These are phyloP conservation scores for Leccinum longicurvipes DNA, from an alignment of 768 basidiomycete genomes.

Conservation along the genomic window DNA sequence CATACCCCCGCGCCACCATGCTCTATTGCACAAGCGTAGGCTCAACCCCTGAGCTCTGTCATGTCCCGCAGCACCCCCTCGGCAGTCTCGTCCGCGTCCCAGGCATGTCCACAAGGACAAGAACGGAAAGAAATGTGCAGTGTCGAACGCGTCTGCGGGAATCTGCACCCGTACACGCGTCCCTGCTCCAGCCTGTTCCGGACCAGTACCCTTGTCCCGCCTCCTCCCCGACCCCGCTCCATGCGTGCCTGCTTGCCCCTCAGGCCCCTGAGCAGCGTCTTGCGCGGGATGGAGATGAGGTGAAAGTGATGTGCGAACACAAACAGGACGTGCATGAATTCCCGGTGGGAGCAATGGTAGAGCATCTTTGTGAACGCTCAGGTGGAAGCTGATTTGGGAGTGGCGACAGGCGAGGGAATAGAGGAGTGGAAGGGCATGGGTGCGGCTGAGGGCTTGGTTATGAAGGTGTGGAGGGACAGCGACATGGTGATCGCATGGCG, in stretches of 20 bases:
- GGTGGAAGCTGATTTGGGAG: slow-evolving; percentile 23
- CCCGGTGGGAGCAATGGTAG: slow-evolving; percentile 19
- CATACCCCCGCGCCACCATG: slow-evolving; percentile 46
- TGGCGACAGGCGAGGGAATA: slow-evolving; percentile 21
- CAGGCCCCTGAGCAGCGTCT: slow-evolving; percentile 16
- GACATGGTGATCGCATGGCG: slow-evolving; percentile 22
- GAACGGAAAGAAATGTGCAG: slow-evolving; percentile 52
- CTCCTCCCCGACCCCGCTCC: background rate
- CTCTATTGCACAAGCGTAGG: slow-evolving; percentile 50
- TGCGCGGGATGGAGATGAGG: slow-evolving; percentile 46
- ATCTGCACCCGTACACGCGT: slow-evolving; percentile 13
- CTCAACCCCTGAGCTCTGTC: slow-evolving; percentile 39
- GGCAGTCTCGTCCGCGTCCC: slow-evolving; percentile 30
- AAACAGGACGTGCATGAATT: slow-evolving; percentile 27
- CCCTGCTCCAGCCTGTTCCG: too few relatives aligned
- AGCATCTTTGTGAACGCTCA: slow-evolving; percentile 33
- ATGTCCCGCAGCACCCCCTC: slow-evolving; percentile 49
- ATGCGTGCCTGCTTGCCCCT: slow-evolving; percentile 5
- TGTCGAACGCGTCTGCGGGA: slow-evolving; percentile 30
- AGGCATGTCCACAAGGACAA: slow-evolving; percentile 37
- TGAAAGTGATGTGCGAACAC: slow-evolving; percentile 53
- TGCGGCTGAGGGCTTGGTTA: slow-evolving; percentile 20
- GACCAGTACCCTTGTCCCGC: background rate
- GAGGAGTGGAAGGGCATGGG: slow-evolving; percentile 15
- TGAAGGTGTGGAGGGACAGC: slow-evolving; percentile 16